Conservation (phyloP, 148 eudicot species). For the Amaranthus cruentus region DNA sequence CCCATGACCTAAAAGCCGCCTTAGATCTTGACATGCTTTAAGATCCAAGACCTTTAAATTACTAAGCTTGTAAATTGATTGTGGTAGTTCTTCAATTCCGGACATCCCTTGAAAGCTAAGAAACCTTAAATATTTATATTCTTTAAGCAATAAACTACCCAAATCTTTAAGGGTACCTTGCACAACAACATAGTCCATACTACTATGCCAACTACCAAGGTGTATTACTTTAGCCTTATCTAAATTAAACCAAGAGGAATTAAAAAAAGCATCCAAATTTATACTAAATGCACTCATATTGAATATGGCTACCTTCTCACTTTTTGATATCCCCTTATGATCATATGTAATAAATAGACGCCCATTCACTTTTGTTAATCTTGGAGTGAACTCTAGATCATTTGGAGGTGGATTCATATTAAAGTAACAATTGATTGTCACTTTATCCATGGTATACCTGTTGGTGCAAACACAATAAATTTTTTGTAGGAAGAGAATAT, state of each 20-base stretch:
- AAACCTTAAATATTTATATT: slow-evolving; percentile 15
- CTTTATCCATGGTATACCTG: background rate
- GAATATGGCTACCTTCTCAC: background rate
- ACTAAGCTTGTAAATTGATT: slow-evolving; percentile 6
- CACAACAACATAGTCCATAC: background rate
- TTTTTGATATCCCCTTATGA: background rate
- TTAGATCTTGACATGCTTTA: slow-evolving; percentile 12
- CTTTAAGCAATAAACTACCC: background rate
- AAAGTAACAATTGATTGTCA: too few relatives aligned
- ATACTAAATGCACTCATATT: background rate
- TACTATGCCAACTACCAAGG: slow-evolving; percentile 7
- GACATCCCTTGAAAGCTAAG: slow-evolving; percentile 21
- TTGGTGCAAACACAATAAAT: too few relatives aligned
- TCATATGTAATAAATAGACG: background rate
- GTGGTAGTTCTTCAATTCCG: slow-evolving; percentile 5
- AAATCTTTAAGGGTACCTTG: background rate
- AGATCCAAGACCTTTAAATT: slow-evolving; percentile 11
- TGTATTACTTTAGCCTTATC: background rate
- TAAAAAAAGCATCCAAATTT: background rate
- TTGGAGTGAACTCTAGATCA: background rate
- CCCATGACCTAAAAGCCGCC: slow-evolving; percentile 7
- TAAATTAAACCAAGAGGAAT: background rate
- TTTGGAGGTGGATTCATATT: background rate
- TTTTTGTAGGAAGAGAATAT: too few relatives aligned
- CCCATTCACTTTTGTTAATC: background rate